Evolutionary conservation across 257 asterid species (phyloP), one percentile per base, ranked within the genome.

Genomic region (Nicotiana knightiana): DNA sequence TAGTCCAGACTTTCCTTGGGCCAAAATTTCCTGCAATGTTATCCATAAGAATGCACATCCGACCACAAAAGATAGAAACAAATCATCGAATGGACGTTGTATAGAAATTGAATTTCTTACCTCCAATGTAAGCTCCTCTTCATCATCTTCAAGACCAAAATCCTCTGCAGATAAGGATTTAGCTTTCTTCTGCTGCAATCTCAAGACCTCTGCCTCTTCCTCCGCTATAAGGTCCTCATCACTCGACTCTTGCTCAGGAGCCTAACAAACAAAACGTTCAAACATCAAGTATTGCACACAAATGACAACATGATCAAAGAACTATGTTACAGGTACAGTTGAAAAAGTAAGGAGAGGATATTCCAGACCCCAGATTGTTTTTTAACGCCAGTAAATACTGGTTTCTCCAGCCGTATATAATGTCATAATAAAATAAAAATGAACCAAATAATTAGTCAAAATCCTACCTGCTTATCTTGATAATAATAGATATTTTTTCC

Each of bases 61-160:
- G 9, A 73, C 63, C 79, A 46, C 79, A 26, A 73, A 48, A 46
- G 17, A 51, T 15, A 48, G 37, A 58, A 15, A 51, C 13, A 48
- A 26, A 3, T 51, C 7, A 24, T 48, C 0, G 1, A 73, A 73
- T 48, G 46, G 33, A 73, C 43, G 1, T 7, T 15, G 4, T 18
- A 48, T 73, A 51, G 35, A 54, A 76, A 30, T 81, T 83, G 76
- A 63, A 71, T 85, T 7, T 85, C 77, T 83, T 81, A 94, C 99
- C 96, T 93, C 97, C 51, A 89, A 82, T 15, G 98, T 93, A 76
- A 91, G 93, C 82, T 96, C 95, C 80, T 96, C 97, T 86, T 78
- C 84, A 59, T 90, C 93, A 85, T 93, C 97, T 81, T 87, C 97
- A 86, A 89, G 85, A 86, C 99, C 98, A 85, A 88, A 94, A 84